These are phyloP conservation scores for Oryza glumipatula DNA, from an alignment of 176 grass and related monocot species.

Conservation along the genomic window DNA sequence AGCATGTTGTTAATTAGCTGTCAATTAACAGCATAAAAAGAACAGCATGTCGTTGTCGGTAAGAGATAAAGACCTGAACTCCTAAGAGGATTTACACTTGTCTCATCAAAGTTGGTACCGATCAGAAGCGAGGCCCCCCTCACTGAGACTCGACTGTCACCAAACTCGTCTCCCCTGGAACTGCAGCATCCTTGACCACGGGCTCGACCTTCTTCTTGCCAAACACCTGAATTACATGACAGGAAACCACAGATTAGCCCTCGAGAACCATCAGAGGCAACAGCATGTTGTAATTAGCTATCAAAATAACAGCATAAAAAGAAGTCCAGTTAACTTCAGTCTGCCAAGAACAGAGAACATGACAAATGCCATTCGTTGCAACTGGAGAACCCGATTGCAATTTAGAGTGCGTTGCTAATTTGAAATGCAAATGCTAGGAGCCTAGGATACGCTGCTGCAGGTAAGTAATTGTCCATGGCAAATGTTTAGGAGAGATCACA, in stretches of 20 bases:
- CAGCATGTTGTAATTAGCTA: neutral
- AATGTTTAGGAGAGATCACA: neutral
- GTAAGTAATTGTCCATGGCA: neutral
- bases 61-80: neutral
- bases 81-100: slow-evolving; percentile 20
- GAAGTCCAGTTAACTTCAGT: neutral
- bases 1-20: neutral
- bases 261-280: neutral
- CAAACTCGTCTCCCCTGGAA: neutral
- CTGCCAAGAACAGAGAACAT: neutral
- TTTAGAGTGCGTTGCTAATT: neutral
- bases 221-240: slow-evolving; percentile 14
- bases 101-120: neutral
- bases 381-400: neutral
- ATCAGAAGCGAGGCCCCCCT: slow-evolving; percentile 11
- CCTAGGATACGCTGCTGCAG: neutral
- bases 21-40: too few species aligned
- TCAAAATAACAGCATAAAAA: neutral
- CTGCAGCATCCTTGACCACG: slow-evolving; percentile 27
- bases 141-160: neutral
- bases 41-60: too few species aligned
- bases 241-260: neutral
- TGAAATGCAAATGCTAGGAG: neutral
- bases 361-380: neutral
- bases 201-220: slow-evolving; percentile 45